Percentiles rank a stretch among this genome's conserved stretches.
phyloP scores from a whole-genome alignment of 129 eudicot genomes.

The Calendula officinalis region DNA sequence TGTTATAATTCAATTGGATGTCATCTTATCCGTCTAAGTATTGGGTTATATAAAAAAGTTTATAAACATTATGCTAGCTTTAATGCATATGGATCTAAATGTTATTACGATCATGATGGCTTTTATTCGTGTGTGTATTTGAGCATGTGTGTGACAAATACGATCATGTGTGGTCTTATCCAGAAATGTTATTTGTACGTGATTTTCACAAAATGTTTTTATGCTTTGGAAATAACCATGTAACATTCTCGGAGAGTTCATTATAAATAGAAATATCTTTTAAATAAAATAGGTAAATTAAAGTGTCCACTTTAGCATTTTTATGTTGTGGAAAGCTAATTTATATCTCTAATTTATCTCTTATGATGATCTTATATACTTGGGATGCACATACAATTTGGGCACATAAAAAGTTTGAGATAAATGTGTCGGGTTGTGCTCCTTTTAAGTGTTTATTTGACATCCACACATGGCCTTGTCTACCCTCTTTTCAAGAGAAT shows the following conservation, averaged over 20 bases:
- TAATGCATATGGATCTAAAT: background rate
- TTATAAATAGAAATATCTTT: too few species aligned
- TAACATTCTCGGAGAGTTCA: too few species aligned
- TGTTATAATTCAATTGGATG: background rate
- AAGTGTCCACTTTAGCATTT: conserved; percentile 19
- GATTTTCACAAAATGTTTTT: too few species aligned
- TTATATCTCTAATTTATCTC: conserved; percentile 19
- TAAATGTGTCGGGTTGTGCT: background rate
- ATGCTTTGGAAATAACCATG: too few species aligned
- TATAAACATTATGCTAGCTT: background rate
- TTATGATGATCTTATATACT: conserved; percentile 12
- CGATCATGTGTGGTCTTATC: too few species aligned
- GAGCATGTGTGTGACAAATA: background rate
- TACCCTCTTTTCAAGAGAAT: conserved; percentile 17
- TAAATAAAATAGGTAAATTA: too few species aligned
- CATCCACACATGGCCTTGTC: conserved; percentile 20
- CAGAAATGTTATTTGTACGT: too few species aligned
- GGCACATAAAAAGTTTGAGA: conserved; percentile 25
- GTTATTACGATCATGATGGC: background rate
- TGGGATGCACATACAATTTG: conserved; percentile 10
- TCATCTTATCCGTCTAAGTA: background rate
- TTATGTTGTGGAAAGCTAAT: conserved; percentile 26
- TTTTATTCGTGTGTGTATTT: too few species aligned
- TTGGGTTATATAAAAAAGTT: background rate
- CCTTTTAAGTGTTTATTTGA: conserved; percentile 15